These are phyloP conservation scores for Cyberlindnera maritima DNA, from an alignment of 805 yeast genomes.

Conservation along the genomic window DNA sequence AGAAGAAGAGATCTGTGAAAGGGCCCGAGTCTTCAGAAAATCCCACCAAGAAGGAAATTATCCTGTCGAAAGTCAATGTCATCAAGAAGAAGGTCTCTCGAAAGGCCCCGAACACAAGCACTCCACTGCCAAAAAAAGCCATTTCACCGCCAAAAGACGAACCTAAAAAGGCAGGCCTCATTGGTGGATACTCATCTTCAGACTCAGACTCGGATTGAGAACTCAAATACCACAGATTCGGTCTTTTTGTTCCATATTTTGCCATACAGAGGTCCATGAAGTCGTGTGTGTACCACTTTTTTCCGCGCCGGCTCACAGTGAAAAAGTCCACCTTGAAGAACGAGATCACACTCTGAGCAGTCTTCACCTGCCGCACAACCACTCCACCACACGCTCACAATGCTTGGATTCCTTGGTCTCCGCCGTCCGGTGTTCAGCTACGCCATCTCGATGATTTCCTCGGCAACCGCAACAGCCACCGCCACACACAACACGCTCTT, in stretches of 20 bases:
- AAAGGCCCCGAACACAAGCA: background rate
- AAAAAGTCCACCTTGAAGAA: background rate
- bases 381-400: background rate
- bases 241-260: no score
- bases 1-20: background rate
- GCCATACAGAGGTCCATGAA: background rate
- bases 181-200: conserved; percentile 12
- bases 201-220: conserved; percentile 17
- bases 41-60: background rate
- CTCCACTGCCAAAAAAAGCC: background rate
- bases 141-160: background rate
- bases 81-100: conserved; percentile 1
- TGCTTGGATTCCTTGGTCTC: conserved; percentile 14
- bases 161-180: background rate
- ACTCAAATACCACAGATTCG: background rate
- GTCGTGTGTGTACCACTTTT: background rate
- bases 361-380: background rate
- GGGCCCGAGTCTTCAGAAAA: background rate
- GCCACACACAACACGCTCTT: conserved; percentile 15
- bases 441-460: background rate
- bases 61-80: background rate
- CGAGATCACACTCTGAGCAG: background rate
- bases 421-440: conserved; percentile 2
- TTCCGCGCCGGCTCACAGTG: background rate
- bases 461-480: background rate